Evolutionary conservation across 2,329 filamentous ascomycete genomes (phyloP).

Genomic region (Colletotrichum cordylinicola): DNA sequence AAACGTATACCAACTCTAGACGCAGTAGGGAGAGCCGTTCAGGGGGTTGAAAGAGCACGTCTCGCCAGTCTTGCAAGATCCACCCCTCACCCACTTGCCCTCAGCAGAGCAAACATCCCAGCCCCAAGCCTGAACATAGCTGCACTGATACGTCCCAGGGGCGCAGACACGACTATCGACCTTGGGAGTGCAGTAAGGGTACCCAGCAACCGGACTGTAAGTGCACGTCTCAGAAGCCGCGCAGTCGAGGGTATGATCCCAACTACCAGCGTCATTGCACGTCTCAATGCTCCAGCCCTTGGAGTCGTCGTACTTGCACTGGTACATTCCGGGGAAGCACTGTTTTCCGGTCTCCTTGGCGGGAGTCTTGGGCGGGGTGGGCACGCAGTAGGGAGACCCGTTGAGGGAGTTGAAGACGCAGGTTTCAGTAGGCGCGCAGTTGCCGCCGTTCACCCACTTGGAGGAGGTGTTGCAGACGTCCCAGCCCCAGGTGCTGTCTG

Average conservation of each 20-base stretch:
- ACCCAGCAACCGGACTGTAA: constrained; percentile 4
- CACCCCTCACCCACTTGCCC: background rate
- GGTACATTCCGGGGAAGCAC: constrained; percentile 1
- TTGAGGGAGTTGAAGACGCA: constrained; percentile 20
- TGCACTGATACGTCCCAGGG: background rate
- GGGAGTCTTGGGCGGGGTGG: background rate
- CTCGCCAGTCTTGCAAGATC: background rate
- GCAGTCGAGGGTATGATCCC: background rate
- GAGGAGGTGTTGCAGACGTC: background rate
- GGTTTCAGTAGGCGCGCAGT: background rate
- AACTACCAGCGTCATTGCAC: background rate
- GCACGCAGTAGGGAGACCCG: constrained; percentile 13
- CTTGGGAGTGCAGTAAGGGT: constrained; percentile 9
- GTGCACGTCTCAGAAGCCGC: background rate
- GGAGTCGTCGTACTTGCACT: background rate
- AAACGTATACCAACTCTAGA: no score
- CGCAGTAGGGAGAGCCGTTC: background rate
- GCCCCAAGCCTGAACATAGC: background rate
- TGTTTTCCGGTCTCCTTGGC: background rate
- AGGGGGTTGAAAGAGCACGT: background rate
- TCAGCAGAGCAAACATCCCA: background rate
- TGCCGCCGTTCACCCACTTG: background rate
- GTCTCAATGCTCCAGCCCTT: constrained; percentile 8
- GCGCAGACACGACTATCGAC: background rate
- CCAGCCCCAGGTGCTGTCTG: background rate